These are phyloP conservation scores for Aspergillus novofumigatus DNA, from an alignment of 2,329 filamentous ascomycete genomes.

Conservation along the genomic window DNA sequence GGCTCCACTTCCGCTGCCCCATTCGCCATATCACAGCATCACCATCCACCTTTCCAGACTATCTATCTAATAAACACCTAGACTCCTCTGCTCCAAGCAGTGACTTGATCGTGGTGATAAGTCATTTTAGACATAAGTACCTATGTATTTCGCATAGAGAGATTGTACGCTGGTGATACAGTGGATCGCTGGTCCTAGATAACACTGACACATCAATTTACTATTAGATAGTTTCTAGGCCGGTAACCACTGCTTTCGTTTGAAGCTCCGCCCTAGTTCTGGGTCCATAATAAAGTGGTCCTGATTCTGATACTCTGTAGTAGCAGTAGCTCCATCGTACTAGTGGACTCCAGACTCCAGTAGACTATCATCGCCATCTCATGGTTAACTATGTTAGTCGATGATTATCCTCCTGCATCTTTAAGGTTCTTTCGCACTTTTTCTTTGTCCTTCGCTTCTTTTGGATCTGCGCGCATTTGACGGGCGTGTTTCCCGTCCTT, in stretches of 20 bases:
- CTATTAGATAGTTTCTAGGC: background rate
- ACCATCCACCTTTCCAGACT: background rate
- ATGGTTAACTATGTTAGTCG: background rate
- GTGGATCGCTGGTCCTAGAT: conserved; percentile 1
- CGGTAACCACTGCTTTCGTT: conserved; percentile 11
- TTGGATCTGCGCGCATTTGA: conserved; percentile 1
- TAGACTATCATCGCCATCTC: too few species aligned
- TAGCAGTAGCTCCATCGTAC: background rate
- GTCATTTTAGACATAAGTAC: background rate
- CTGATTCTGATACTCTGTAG: background rate
- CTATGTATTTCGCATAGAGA: background rate
- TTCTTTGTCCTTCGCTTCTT: background rate
- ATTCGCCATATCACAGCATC: conserved; percentile 5
- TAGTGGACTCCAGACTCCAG: background rate
- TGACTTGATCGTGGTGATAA: background rate
- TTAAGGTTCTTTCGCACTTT: background rate
- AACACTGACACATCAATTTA: too few species aligned
- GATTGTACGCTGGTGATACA: background rate
- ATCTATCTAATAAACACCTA: too few species aligned
- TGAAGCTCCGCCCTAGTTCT: conserved; percentile 16
- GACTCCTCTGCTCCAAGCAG: background rate
- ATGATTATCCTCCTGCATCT: background rate
- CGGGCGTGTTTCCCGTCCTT: background rate
- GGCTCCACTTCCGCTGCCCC: conserved; percentile 18
- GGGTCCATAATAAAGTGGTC: background rate